Conservation (phyloP, 139 green algal genomes). For the Coelastrella sp. region DNA sequence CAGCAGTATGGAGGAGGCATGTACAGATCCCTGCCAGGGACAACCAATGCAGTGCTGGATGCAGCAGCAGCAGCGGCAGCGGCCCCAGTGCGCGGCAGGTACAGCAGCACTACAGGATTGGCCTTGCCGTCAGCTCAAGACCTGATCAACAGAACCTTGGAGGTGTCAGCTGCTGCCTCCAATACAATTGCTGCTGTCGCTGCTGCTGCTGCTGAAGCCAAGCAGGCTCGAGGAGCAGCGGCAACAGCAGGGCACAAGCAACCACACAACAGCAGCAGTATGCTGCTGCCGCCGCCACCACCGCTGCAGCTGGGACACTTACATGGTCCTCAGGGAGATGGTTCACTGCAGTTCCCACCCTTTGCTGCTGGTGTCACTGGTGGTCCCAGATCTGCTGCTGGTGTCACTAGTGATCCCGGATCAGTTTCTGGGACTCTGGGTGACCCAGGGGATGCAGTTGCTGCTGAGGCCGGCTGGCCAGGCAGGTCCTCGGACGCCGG, state of each 20-base stretch:
- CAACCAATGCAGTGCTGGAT: not conserved
- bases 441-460: conserved; percentile 1
- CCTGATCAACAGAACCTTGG: not conserved
- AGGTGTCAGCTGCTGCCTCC: conserved; percentile 15
- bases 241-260: conserved; percentile 8
- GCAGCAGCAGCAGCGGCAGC: conserved; percentile 37
- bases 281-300: conserved; percentile 14
- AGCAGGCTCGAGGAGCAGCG: not conserved
- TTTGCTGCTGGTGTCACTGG: not conserved
- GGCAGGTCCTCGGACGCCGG: not conserved
- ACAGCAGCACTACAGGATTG: not conserved
- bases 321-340: not conserved
- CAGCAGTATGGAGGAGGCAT: not conserved
- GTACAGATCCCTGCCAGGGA: not conserved
- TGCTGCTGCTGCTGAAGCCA: conserved; percentile 17
- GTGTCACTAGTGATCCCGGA: not conserved
- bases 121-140: not conserved
- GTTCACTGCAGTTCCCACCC: not conserved
- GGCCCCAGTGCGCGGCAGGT: not conserved
- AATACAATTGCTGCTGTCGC: conserved; percentile 22
- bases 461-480: conserved; percentile 21
- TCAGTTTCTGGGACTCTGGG: not conserved
- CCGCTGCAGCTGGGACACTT: conserved; percentile 6
- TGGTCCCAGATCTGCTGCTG: not conserved
- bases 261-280: not conserved